A percentile compares a stretch with the other conserved stretches of the same genome.
Evolutionary conservation across 306 rosid species (phyloP).

Genomic region (Begonia peltatifolia): DNA sequence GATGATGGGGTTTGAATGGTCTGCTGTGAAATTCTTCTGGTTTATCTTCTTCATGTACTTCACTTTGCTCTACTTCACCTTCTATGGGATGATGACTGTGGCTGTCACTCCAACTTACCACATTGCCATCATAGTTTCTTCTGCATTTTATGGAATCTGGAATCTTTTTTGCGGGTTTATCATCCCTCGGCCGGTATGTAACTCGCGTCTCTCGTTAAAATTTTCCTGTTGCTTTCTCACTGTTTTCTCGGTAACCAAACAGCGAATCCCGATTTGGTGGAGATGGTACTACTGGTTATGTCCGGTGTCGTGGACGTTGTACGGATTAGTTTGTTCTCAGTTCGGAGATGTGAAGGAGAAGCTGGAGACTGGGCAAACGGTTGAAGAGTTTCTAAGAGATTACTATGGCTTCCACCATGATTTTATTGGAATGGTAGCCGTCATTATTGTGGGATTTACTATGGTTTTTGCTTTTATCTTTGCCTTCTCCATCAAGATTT

Average conservation of each 20-base stretch:
- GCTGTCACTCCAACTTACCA: constrained; percentile 50
- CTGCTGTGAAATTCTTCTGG: constrained; percentile 39
- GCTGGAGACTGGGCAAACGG: constrained; percentile 12
- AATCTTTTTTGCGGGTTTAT: constrained; percentile 53
- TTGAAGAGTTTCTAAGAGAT: constrained; percentile 21
- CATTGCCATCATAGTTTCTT: constrained; percentile 33
- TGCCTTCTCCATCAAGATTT: constrained; percentile 21
- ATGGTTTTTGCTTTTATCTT: constrained; percentile 29
- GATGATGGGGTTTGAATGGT: constrained; percentile 56
- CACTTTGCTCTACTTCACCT: constrained; percentile 50
- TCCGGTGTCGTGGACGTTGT: constrained; percentile 17
- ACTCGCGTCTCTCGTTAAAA: neutral
- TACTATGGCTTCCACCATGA: constrained; percentile 28
- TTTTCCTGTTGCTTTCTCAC: neutral
- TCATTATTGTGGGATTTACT: constrained; percentile 17
- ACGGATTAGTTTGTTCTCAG: constrained; percentile 13
- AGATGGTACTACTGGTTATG: constrained; percentile 19
- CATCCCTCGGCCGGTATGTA: constrained; percentile 36
- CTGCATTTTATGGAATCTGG: constrained; percentile 45
- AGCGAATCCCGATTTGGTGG: constrained; percentile 25
- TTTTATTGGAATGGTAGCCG: constrained; percentile 25
- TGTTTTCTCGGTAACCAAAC: neutral
- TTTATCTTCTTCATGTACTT: constrained; percentile 41
- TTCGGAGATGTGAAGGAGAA: constrained; percentile 22
- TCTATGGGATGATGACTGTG: constrained; percentile 48